Evolutionary conservation across 495 filamentous ascomycete genomes (phyloP), one percentile per base, ranked within the genome.

Genomic region (Penicillium verhagenii): DNA sequence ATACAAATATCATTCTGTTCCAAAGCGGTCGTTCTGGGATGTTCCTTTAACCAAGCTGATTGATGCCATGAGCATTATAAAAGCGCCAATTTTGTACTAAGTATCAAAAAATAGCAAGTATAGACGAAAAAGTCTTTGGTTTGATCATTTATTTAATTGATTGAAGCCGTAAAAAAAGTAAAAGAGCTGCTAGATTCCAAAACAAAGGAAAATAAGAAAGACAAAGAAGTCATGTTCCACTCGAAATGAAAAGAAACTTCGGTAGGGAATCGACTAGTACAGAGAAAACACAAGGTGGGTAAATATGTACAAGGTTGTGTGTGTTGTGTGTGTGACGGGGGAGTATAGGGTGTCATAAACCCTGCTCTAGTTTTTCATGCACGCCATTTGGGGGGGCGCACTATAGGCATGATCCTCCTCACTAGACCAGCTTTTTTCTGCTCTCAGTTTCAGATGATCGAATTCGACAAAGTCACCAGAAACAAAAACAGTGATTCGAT

Each of bases 221-320:
- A 64, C 57, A 66, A 66, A 60, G 53, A 45, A 60, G 53, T 29
- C 52, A 26, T 33, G 38, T 23, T 48, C 52, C 52, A 48, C 38
- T n/a, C 20, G 47, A 51, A 44, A 26, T 16, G 29, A 52, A 45
- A 26, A 29, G n/a, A 52, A 37, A 49, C 44, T 59, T 61, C 56
- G 64, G 59, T 58, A 56, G 42, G 52, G 49, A 65, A 60, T 59
- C 63, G 66, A 70, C 69, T 62, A 67, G 62, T 73, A 75, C 70
- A 72, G 60, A 54, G 52, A 57, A 60, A 64, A 59, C 66, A 66
- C 53, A 66, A 58, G 58, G 57, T 56, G 58, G 53, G 54, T 35
- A 35, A 46, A 46, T 73, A 73, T 73, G 65, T 73, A 73, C 71
- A 73, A 53, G 60, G 47, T 59, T 33, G 25, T 29, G 29, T 58